Percentiles rank a stretch among this genome's conserved stretches.
Evolutionary conservation across 192 early-diverging fungal genomes (phyloP).

Genomic region (Martensiomyces pterosporus): DNA sequence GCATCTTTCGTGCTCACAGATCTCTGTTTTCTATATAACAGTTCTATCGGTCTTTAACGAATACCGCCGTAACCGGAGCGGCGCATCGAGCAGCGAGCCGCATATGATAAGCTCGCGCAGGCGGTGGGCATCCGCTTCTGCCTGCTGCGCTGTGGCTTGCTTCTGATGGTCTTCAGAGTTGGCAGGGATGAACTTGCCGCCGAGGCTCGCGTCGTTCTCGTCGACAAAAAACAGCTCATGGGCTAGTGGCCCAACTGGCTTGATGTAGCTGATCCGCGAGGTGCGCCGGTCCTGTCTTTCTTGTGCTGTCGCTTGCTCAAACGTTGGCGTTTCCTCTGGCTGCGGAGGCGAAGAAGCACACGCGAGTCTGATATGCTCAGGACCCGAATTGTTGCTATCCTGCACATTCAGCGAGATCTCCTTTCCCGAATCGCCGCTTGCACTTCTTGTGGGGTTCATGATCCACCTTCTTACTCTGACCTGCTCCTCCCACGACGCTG

Average conservation of each 20-base stretch:
- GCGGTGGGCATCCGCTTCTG: too few species aligned
- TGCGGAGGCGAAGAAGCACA: neutral
- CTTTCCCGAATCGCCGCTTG: too few species aligned
- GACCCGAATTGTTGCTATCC: neutral
- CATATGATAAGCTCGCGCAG: conserved; percentile 19
- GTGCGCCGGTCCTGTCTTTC: neutral
- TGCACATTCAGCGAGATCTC: conserved; percentile 1
- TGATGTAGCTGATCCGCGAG: conserved; percentile 13
- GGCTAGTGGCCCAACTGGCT: conserved; percentile 13
- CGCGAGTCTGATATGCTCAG: neutral
- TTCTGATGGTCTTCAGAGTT: conserved; percentile 1
- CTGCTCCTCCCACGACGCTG: conserved; percentile 34
- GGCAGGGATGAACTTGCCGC: conserved; percentile 22
- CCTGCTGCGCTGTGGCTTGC: too few species aligned
- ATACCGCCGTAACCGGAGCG: conserved; percentile 33
- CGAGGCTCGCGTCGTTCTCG: conserved; percentile 8
- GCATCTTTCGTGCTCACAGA: too few species aligned
- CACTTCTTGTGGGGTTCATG: neutral
- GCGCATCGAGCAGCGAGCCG: conserved; percentile 28
- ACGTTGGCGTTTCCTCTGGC: too few species aligned
- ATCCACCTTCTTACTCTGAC: conserved; percentile 23
- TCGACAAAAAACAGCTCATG: conserved; percentile 31
- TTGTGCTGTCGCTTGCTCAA: too few species aligned
- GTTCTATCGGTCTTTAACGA: too few species aligned
- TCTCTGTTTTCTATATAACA: too few species aligned